Evolutionary conservation across 306 rosid genomes (phyloP).

Genomic region (Cucumis hystrix): DNA sequence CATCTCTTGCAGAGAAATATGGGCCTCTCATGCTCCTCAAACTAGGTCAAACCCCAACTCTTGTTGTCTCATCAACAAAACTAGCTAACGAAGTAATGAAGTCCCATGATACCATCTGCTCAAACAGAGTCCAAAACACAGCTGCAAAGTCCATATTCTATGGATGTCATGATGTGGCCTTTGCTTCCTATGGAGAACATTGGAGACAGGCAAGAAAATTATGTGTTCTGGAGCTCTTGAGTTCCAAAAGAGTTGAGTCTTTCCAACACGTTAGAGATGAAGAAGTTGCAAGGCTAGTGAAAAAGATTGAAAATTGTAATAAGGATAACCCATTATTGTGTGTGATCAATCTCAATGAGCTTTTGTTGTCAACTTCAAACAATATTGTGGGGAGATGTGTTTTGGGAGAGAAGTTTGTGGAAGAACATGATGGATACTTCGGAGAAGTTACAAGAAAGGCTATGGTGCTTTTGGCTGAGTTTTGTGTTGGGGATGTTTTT

Average conservation of each 20-base stretch:
- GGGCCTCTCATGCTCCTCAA: conserved; percentile 44
- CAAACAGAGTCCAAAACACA: neutral
- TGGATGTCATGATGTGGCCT: neutral
- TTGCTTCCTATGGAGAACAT: conserved; percentile 2
- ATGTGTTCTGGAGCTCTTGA: neutral
- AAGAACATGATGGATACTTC: neutral
- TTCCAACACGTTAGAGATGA: neutral
- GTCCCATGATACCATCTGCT: neutral
- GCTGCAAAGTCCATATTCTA: neutral
- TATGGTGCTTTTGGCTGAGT: neutral
- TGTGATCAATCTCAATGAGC: neutral
- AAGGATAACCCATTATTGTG: neutral
- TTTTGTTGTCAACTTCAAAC: neutral
- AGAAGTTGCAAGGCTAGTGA: neutral
- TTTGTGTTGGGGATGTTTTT: conserved; percentile 22
- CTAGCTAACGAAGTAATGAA: neutral
- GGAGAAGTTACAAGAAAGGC: neutral
- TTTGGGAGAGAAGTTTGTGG: conserved; percentile 2
- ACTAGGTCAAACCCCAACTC: conserved; percentile 26
- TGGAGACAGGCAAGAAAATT: conserved; percentile 16
- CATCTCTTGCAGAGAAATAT: conserved; percentile 15
- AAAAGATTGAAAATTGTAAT: no score
- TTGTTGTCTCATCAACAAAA: neutral
- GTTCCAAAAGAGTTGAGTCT: neutral
- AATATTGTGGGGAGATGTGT: neutral